phyloP scores from a whole-genome alignment of 2,329 filamentous ascomycete species.

The Thielaviopsis euricoi region DNA sequence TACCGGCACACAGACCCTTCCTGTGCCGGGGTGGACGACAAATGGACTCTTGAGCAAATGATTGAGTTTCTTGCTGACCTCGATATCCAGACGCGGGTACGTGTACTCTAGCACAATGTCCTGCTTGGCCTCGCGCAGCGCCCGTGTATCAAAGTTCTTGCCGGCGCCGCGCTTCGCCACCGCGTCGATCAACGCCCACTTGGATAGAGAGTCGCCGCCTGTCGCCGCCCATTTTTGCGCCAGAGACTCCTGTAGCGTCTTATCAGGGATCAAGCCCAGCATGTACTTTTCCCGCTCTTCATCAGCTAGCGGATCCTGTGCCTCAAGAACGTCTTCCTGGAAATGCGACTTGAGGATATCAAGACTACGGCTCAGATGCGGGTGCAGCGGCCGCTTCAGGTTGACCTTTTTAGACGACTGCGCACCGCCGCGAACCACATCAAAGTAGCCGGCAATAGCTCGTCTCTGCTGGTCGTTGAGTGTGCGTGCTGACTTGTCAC shows the following conservation, averaged over 20 bases:
- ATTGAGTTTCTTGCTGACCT: constrained; percentile 94
- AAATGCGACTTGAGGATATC: constrained; percentile 76
- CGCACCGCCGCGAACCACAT: constrained; percentile 72
- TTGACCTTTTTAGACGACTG: constrained; percentile 81
- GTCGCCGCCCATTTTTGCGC: constrained; percentile 82
- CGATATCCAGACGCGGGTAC: constrained; percentile 89
- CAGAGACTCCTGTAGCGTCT: constrained; percentile 57
- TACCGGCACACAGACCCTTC: constrained; percentile 89
- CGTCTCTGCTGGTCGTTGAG: constrained; percentile 76
- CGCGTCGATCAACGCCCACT: constrained; percentile 89
- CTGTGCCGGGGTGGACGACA: constrained; percentile 87
- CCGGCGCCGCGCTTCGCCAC: constrained; percentile 62
- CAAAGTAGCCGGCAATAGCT: constrained; percentile 77
- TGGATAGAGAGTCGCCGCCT: constrained; percentile 55
- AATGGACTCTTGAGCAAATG: constrained; percentile 96
- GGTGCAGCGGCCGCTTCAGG: constrained; percentile 68
- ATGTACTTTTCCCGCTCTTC: constrained; percentile 59
- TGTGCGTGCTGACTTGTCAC: constrained; percentile 68
- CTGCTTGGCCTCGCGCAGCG: constrained; percentile 77
- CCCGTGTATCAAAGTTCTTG: constrained; percentile 53
- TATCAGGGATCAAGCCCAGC: constrained; percentile 71
- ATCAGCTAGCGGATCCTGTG: constrained; percentile 72
- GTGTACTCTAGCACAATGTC: constrained; percentile 96
- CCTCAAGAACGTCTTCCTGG: constrained; percentile 60
- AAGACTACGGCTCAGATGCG: constrained; percentile 76